Conservation (phyloP, 768 basidiomycete species). For the Galerina sulciceps region DNA sequence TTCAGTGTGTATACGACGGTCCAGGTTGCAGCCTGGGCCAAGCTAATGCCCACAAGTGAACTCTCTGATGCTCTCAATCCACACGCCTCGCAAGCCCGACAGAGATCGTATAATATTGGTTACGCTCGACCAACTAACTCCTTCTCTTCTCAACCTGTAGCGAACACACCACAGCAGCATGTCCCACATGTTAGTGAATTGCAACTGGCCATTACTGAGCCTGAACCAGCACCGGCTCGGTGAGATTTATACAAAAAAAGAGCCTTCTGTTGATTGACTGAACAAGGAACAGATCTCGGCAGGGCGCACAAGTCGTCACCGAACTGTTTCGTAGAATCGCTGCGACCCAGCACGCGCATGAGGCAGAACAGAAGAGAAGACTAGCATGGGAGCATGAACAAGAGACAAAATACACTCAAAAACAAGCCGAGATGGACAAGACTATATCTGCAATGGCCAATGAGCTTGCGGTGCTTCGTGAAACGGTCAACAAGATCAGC, state of each 20-base stretch:
- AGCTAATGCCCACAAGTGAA: conserved; percentile 50
- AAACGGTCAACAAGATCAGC: conserved; percentile 30
- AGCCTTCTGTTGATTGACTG: not conserved
- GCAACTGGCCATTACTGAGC: conserved; percentile 61
- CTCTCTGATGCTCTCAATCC: conserved; percentile 83
- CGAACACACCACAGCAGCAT: conserved; percentile 40
- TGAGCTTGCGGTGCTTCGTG: conserved; percentile 25
- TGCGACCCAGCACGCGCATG: conserved; percentile 62
- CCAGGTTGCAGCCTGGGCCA: not conserved
- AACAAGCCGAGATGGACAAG: conserved; percentile 63
- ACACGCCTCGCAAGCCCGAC: conserved; percentile 50
- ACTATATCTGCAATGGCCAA: conserved; percentile 41
- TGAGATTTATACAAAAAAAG: conserved; percentile 27
- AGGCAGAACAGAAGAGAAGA: conserved; percentile 62
- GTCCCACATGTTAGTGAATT: conserved; percentile 67
- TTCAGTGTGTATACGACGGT: not conserved
- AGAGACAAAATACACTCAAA: conserved; percentile 54
- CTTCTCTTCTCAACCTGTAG: conserved; percentile 25
- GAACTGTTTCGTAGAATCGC: conserved; percentile 63
- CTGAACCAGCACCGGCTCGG: conserved; percentile 44
- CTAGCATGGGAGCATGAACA: conserved; percentile 73
- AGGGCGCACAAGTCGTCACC: conserved; percentile 38
- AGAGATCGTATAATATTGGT: conserved; percentile 20
- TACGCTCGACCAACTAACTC: conserved; percentile 8
- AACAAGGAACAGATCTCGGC: conserved; percentile 11